Base-by-base conservation (phyloP, 2,329 filamentous ascomycete genomes). In the Colletotrichum plurivorum region DNA sequence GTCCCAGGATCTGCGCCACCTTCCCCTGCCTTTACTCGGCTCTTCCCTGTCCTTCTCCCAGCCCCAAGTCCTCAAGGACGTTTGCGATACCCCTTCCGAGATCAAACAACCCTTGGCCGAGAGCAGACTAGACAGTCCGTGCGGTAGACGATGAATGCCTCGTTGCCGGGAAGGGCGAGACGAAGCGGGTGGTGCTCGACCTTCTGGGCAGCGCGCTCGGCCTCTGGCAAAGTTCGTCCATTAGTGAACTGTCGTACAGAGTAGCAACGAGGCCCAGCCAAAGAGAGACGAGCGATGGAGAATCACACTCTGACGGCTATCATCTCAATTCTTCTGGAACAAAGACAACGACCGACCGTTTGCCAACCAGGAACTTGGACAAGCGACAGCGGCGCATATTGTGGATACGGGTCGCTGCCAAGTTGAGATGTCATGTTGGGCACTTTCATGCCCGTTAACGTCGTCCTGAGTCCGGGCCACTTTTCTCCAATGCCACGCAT, bases 1-100 rank as follows among this genome's bases (percentile, higher is more conserved):
- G 52, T 69, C 66, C 62, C 66, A 69, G 55, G 55, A 66, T 61
- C 62, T 69, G 62, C 67, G 67, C 67, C 67, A 69, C 67, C 31
- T 54, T 48, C 31, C 31, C 31, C 31, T 36, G 31, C 31, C 31
- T 36, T 36, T 25, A 25, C 22, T 25, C 31, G 31, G 39, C 46
- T 45, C 6, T 15, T 16, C 63, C 54, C 12, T 20, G n/a, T 39
- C 15, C 20, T 27, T 49, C 43, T 41, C 15, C 48, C 22, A 45
- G 49, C 12, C 49, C 36, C 49, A 31, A 5, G 6, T 12, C 5
- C 12, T 3, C 49, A 7, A 7, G 25, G 22, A 7, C 7, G 20
- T 27, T 25, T 13, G 12, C 12, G 49, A 52, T n/a, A 52, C 15
- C 45, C 49, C 31, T 43, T 59, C 39, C 51, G 48, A 52, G 55